Conservation (phyloP, 306 rosid genomes). For the Acacia melanoxylon region DNA sequence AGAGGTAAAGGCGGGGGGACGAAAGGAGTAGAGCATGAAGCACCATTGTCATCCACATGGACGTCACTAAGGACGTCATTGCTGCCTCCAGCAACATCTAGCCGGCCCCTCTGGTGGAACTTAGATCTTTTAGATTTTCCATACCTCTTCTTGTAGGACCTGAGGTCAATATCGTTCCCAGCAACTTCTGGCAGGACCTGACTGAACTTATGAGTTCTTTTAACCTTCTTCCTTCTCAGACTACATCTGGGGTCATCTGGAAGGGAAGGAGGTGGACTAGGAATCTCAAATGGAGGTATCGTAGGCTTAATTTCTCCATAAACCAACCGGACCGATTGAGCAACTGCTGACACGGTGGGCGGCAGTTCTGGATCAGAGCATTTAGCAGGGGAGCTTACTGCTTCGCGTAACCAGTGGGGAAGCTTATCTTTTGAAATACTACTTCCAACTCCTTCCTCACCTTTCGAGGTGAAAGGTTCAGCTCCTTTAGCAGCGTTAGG, state of each 20-base stretch:
- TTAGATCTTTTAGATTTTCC: background rate
- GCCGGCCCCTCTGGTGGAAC: background rate
- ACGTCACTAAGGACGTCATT: conserved; percentile 42
- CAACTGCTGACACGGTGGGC: conserved; percentile 89
- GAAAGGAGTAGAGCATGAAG: conserved; percentile 66
- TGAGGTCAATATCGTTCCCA: conserved; percentile 49
- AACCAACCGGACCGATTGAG: conserved; percentile 82
- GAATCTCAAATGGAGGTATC: conserved; percentile 93
- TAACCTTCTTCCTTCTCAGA: conserved; percentile 69
- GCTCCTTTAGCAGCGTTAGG: conserved; percentile 54
- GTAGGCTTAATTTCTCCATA: conserved; percentile 80
- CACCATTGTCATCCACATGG: conserved; percentile 52
- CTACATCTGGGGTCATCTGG: conserved; percentile 90
- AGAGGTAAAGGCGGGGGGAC: conserved; percentile 62
- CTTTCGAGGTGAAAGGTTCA: conserved; percentile 40
- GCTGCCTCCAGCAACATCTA: conserved; percentile 44
- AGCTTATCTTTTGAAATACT: conserved; percentile 77
- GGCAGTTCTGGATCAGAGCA: conserved; percentile 80
- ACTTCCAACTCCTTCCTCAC: conserved; percentile 63
- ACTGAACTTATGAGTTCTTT: conserved; percentile 39
- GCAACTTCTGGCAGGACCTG: conserved; percentile 46
- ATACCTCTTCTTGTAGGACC: background rate
- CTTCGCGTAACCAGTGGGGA: conserved; percentile 99
- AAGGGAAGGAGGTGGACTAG: conserved; percentile 80
- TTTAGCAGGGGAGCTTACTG: conserved; percentile 74